These are phyloP conservation scores for Toxoplasma gondii DNA, from an alignment of 169 alveolate species.

Conservation along the genomic window DNA sequence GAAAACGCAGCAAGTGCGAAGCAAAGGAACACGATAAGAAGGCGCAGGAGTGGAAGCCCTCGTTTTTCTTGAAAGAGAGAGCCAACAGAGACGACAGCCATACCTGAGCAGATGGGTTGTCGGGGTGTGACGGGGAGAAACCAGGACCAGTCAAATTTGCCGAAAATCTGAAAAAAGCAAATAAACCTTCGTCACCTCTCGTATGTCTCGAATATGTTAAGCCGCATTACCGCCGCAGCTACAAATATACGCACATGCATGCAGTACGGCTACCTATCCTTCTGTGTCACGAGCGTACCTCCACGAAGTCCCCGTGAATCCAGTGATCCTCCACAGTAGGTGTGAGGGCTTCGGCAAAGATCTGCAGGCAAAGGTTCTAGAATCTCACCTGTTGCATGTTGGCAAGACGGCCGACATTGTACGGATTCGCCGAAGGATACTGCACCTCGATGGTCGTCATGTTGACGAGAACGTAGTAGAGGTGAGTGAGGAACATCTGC, in stretches of 20 bases:
- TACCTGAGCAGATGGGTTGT: constrained; percentile 1
- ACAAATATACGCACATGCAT: not conserved
- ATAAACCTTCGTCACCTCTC: not conserved
- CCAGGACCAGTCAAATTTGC: constrained; percentile 29
- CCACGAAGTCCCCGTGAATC: too few species aligned
- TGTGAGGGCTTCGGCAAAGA: too few species aligned
- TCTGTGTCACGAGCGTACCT: not conserved
- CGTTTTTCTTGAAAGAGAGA: too few species aligned
- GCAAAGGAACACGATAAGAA: too few species aligned
- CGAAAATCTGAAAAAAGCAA: not conserved
- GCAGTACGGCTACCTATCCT: not conserved
- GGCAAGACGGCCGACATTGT: constrained; percentile 23
- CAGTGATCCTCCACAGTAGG: too few species aligned
- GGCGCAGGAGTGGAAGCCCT: too few species aligned
- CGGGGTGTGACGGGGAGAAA: not conserved
- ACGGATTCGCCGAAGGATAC: constrained; percentile 27
- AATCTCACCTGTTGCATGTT: constrained; percentile 4
- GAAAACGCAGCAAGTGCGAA: too few species aligned
- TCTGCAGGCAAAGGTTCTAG: not conserved
- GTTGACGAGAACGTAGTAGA: constrained; percentile 8
- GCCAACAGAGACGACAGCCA: too few species aligned
- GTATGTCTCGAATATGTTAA: too few species aligned
- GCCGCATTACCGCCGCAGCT: not conserved
- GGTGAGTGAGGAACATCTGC: constrained; percentile 36
- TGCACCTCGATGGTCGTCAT: constrained; percentile 7